phyloP scores from a whole-genome alignment of 345 rosid species.

The Gossypium thurberi region DNA sequence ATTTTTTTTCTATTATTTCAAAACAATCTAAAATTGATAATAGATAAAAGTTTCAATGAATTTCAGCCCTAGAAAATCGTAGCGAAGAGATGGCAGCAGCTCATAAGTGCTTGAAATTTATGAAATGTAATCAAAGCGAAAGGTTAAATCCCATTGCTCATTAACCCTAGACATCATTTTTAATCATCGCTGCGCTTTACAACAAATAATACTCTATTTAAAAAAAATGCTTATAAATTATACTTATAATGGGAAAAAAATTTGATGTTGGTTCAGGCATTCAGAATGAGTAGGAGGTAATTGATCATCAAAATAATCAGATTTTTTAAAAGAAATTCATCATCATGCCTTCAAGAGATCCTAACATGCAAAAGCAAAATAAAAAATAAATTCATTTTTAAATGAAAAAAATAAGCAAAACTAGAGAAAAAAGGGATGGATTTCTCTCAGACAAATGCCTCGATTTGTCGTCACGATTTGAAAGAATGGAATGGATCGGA shows the following conservation, averaged over 20 bases:
- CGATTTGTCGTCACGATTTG: slow-evolving; percentile 51
- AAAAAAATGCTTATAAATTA: too few species aligned
- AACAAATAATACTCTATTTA: neutral
- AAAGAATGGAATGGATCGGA: slow-evolving; percentile 49
- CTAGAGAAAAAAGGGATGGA: neutral
- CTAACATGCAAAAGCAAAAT: neutral
- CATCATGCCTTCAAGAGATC: slow-evolving; percentile 21
- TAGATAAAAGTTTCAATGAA: too few species aligned
- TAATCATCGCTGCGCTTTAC: neutral
- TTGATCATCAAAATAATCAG: slow-evolving; percentile 31
- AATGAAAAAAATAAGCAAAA: neutral
- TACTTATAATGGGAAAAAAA: neutral
- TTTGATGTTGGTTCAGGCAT: neutral
- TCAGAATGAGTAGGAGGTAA: slow-evolving; percentile 66
- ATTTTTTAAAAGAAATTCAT: slow-evolving; percentile 18
- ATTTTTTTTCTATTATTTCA: too few species aligned
- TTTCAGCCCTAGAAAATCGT: too few species aligned
- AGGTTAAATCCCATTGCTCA: neutral
- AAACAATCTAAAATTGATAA: too few species aligned
- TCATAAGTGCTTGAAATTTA: neutral
- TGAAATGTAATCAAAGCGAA: neutral
- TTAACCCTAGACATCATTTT: neutral
- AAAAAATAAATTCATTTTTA: too few species aligned
- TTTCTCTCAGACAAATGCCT: slow-evolving; percentile 76
- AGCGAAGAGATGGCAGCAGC: neutral